Percentiles rank a stretch among this genome's conserved stretches.
phyloP scores from a whole-genome alignment of 2,329 filamentous ascomycete genomes.

The Aureobasidium sp. region DNA sequence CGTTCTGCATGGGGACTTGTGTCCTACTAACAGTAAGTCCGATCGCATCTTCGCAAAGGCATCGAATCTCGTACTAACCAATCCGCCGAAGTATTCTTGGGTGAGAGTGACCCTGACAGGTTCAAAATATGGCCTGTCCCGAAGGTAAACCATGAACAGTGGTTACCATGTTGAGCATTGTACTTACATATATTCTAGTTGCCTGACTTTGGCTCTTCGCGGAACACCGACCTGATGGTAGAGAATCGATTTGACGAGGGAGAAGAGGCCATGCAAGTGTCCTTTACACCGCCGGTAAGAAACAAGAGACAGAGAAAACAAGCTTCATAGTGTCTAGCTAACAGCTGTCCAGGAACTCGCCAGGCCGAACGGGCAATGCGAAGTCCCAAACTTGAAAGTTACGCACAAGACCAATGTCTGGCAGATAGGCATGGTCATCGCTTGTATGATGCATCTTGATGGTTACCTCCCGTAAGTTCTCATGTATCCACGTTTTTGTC shows the following conservation, averaged over 20 bases:
- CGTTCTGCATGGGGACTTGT: not conserved
- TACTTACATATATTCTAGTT: not conserved
- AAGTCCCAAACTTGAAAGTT: not conserved
- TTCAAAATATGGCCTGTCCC: not conserved
- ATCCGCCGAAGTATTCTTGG: not conserved
- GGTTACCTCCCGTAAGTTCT: not conserved
- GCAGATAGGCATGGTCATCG: not conserved
- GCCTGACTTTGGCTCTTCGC: not conserved
- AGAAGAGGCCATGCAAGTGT: not conserved
- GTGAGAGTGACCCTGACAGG: not conserved
- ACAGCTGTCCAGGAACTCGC: not conserved
- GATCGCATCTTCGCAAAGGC: too few species aligned
- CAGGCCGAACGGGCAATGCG: not conserved
- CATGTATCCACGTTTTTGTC: too few species aligned
- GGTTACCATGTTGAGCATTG: not conserved
- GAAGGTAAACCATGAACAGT: not conserved
- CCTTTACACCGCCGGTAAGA: not conserved
- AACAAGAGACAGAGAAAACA: not conserved
- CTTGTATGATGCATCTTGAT: not conserved
- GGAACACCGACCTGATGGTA: not conserved
- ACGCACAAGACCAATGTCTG: not conserved
- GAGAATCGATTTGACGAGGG: not conserved
- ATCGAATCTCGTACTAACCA: not conserved
- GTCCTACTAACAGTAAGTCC: not conserved
- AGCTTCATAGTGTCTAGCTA: not conserved